These are phyloP conservation scores for Trichosporon sp. DNA, from an alignment of 1,284 basidiomycete genomes.

Conservation along the genomic window DNA sequence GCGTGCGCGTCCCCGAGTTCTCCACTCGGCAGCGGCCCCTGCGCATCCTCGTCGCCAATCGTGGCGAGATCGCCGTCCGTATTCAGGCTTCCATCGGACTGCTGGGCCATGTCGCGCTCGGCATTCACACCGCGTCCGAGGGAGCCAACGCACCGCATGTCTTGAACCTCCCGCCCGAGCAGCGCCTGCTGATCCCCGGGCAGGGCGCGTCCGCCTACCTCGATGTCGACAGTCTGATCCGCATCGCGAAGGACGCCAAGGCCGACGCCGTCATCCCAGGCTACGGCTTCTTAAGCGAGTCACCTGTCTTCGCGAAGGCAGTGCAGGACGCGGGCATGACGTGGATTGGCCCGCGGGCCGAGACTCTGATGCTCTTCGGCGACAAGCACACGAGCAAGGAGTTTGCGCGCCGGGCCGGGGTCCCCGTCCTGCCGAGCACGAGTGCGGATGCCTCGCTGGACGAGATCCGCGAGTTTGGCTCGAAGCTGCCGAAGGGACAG, in stretches of 20 bases:
- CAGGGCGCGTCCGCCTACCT: conserved; percentile 30
- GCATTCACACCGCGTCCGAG: conserved; percentile 29
- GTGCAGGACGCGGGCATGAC: conserved; percentile 62
- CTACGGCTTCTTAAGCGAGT: conserved; percentile 87
- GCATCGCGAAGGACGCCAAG: conserved; percentile 23
- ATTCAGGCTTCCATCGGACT: conserved; percentile 29
- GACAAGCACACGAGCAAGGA: conserved; percentile 68
- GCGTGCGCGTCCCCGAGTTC: conserved; percentile 14
- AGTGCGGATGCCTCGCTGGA: conserved; percentile 24
- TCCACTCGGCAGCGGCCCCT: conserved; percentile 19
- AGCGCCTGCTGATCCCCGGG: conserved; percentile 29
- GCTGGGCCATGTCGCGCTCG: conserved; percentile 29
- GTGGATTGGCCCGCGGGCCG: conserved; percentile 66
- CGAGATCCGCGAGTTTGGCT: conserved; percentile 30
- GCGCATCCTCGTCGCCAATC: conserved; percentile 32
- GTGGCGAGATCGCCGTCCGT: conserved; percentile 32
- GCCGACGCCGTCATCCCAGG: conserved; percentile 56
- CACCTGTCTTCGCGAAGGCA: conserved; percentile 61
- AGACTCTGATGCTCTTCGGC: conserved; percentile 65
- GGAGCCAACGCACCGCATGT: conserved; percentile 28
- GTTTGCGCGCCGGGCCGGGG: conserved; percentile 87
- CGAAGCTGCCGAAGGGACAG: conserved; percentile 38
- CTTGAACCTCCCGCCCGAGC: conserved; percentile 15
- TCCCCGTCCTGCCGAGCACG: conserved; percentile 45
- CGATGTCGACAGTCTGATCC: conserved; percentile 25